Percentiles rank a stretch among this genome's conserved stretches.
phyloP scores from a whole-genome alignment of 2,329 filamentous ascomycete species.

The Metarhizium guizhouense region DNA sequence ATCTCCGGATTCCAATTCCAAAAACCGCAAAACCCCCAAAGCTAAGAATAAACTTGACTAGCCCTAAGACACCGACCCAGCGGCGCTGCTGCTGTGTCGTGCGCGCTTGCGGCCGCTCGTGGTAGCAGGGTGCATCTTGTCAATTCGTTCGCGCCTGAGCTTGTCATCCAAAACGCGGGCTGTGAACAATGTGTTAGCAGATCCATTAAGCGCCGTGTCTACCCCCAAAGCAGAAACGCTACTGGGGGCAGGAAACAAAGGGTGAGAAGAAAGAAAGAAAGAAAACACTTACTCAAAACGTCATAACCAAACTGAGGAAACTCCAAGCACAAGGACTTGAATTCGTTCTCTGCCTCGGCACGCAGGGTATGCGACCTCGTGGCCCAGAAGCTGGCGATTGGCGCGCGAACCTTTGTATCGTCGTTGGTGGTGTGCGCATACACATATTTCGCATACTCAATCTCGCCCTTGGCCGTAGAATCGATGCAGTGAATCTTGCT shows the following conservation, averaged over 20 bases:
- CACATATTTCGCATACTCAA: slow-evolving; percentile 83
- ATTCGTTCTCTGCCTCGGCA: slow-evolving; percentile 78
- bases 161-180: slow-evolving; percentile 58
- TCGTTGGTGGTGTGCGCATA: slow-evolving; percentile 66
- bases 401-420: slow-evolving; percentile 66
- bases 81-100: slow-evolving; percentile 37
- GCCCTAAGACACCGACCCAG: not conserved
- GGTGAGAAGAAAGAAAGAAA: not conserved
- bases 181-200: slow-evolving; percentile 19
- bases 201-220: not conserved
- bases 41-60: not conserved
- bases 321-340: slow-evolving; percentile 76
- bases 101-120: slow-evolving; percentile 48
- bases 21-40: not conserved
- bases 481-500: slow-evolving; percentile 90
- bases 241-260: not conserved
- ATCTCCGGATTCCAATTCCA: not conserved
- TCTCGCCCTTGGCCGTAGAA: slow-evolving; percentile 80
- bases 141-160: slow-evolving; percentile 53
- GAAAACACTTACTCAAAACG: slow-evolving; percentile 58
- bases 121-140: slow-evolving; percentile 45
- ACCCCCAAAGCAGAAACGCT: too few species aligned
- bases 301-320: slow-evolving; percentile 90
- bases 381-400: slow-evolving; percentile 88
- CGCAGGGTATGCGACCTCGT: slow-evolving; percentile 70